Evolutionary conservation across 2,329 filamentous ascomycete species (phyloP), one percentile per base, ranked within the genome.

Genomic region (Drechslerella stenobrocha): DNA sequence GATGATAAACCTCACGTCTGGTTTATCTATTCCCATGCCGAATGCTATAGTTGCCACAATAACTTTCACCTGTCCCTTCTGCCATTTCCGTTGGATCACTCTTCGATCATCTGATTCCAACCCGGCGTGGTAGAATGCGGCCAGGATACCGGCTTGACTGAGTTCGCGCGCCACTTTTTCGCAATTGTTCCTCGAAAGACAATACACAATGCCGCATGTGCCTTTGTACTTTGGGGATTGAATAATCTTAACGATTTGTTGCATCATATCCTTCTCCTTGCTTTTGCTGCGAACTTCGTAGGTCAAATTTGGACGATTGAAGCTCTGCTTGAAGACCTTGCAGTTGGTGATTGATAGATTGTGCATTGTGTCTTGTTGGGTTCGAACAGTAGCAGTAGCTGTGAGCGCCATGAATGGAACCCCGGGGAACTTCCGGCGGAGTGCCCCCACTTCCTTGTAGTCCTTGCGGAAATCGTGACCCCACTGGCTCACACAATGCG

Each of bases 401-500:
- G 93, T 98, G 72, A 98, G 79, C 2, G 93, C 93, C 84, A 98
- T 96, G 37, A 97, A 82, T 0, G 93, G 93, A 2, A 97, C 88
- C 1, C 83, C 83, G 4, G 86, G 85, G 72, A 92, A 92, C 52
- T 82, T 83, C 37, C 79, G 76, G 48, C 92, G 83, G 42, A 96
- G 79, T 63, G 85, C 81, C 24, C 91, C 90, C 2, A 98, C 80
- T 26, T 83, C 83, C 76, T 96, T 96, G 79, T 98, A 98, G 75
- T 97, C 92, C 0, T 91, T 92, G 45, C 95, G 85, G 75, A 98
- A 98, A 76, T 98, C 93, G 73, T 98, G 93, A 0, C 93, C 93
- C 93, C 93, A 98, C 79, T 98, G 91, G 76, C 93, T 97, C 23
- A 98, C 92, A 76, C 93, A 98, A 76, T 98, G 93, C n/a, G 93